Evolutionary conservation across 768 basidiomycete genomes (phyloP).

Genomic region (Lentinula lateritia): DNA sequence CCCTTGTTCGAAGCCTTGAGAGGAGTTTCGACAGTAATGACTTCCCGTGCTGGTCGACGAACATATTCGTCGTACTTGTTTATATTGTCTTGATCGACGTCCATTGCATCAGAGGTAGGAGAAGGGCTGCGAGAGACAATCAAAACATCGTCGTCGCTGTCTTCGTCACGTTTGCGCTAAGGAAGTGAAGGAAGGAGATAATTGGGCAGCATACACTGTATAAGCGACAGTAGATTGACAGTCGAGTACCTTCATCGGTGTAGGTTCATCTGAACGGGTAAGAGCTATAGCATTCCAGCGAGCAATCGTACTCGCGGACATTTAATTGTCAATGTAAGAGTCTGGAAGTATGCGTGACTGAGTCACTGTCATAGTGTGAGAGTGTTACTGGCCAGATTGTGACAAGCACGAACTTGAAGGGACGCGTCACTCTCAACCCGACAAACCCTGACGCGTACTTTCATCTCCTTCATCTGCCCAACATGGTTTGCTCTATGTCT

Average conservation of each 20-base stretch:
- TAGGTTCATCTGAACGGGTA: slow-evolving; percentile 18
- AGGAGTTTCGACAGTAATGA: slow-evolving; percentile 77
- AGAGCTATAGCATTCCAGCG: slow-evolving; percentile 71
- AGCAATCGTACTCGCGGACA: slow-evolving; percentile 63
- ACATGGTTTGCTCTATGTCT: slow-evolving; percentile 15
- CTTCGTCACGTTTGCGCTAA: slow-evolving; percentile 46
- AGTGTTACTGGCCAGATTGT: background rate
- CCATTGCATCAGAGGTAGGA: slow-evolving; percentile 51
- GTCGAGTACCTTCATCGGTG: slow-evolving; percentile 64
- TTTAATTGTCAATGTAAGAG: slow-evolving; percentile 16
- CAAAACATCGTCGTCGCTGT: slow-evolving; percentile 59
- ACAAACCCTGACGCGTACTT: slow-evolving; percentile 1
- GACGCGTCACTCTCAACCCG: slow-evolving; percentile 4
- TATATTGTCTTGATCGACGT: slow-evolving; percentile 37
- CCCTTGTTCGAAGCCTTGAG: slow-evolving; percentile 78
- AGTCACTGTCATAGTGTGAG: background rate
- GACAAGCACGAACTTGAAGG: background rate
- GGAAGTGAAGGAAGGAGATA: slow-evolving; percentile 37
- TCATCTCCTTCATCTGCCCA: slow-evolving; percentile 11
- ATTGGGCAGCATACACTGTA: slow-evolving; percentile 51
- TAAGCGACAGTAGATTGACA: slow-evolving; percentile 37
- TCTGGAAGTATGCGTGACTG: background rate
- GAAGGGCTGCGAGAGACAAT: slow-evolving; percentile 75
- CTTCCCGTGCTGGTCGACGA: slow-evolving; percentile 46
- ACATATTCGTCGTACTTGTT: slow-evolving; percentile 66